Base-by-base conservation (phyloP, 2,329 filamentous ascomycete species). In the Pyrenophora graminea region DNA sequence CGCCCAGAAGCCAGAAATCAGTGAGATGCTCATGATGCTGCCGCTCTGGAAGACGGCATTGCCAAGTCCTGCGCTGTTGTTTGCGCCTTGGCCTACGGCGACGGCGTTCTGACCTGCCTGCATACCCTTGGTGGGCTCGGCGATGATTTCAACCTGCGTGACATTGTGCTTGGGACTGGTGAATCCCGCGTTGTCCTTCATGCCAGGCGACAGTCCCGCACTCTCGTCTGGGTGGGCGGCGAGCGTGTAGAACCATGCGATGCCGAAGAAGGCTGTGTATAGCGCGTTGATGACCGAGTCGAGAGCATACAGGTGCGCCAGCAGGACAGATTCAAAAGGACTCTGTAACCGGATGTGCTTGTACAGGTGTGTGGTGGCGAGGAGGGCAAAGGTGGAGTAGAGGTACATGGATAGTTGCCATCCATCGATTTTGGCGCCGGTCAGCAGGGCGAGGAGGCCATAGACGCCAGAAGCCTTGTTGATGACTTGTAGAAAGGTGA, bases 381-480 rank as follows among this genome's bases (percentile, higher is more conserved):
- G 78, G 58, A 96, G 84, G 23, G 89, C 82, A 56, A 84, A 64
- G 55, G 94, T 81, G 21, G 89, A 94, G 80, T 96, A 96, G 41
- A 96, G 81, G 80, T 96, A 97, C 81, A 95, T 94, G 51, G 88
- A 89, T 50, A 96, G 82, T 74, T 97, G 93, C 19, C 94, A 82
- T 25, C 86, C 81, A 46, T 90, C 92, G 56, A 96, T 85, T 62
- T 87, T 80, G 74, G 90, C 91, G 70, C 93, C 93, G 19, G 92
- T 96, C 59, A 96, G 80, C 62, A 96, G 83, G 52, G 92, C 91
- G 62, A 97, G 86, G 37, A 97, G 81, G 59, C 92, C 92, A 75
- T 96, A 97, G 62, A 96, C 80, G 51, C 91, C 92, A 42, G 90
- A 93, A 61, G 92, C 84, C 75, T 96, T 96, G 81, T 97, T 97